These are phyloP conservation scores for Rhodotorula kratochvilovae DNA, from an alignment of 768 basidiomycete species.

Conservation along the genomic window DNA sequence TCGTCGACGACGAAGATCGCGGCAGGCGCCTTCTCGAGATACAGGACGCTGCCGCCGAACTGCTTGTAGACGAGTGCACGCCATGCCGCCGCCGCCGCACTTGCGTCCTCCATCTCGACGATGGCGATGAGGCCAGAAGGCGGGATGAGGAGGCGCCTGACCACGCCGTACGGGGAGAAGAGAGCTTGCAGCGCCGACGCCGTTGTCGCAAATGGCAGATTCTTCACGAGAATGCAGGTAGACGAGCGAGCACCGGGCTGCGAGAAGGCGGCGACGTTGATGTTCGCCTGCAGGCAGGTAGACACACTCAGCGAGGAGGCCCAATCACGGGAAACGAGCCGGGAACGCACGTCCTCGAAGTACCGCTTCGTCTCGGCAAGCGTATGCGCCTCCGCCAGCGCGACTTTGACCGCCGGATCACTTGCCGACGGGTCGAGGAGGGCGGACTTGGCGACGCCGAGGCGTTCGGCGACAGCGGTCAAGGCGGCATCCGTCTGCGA, in stretches of 20 bases:
- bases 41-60: conserved; percentile 80
- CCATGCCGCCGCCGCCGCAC: conserved; percentile 71
- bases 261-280: conserved; percentile 48
- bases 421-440: conserved; percentile 76
- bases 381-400: conserved; percentile 91
- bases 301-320: background rate
- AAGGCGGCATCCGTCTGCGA: conserved; percentile 84
- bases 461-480: conserved; percentile 79
- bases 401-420: conserved; percentile 74
- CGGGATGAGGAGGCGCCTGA: conserved; percentile 71
- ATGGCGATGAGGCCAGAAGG: conserved; percentile 90
- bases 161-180: conserved; percentile 68
- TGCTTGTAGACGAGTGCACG: conserved; percentile 78
- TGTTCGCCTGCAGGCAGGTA: conserved; percentile 42
- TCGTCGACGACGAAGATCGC: conserved; percentile 65
- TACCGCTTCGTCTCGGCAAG: conserved; percentile 91
- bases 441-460: conserved; percentile 79
- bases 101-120: conserved; percentile 71
- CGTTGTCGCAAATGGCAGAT: conserved; percentile 87
- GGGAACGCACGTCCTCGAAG: conserved; percentile 56
- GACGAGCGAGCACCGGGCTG: conserved; percentile 55
- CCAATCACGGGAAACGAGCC: conserved; percentile 53
- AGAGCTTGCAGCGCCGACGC: conserved; percentile 68
- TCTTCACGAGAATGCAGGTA: conserved; percentile 86
- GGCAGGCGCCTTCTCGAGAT: conserved; percentile 84